Evolutionary conservation across 148 eudicot species (phyloP).

Genomic region (Salicornia ramosissima): DNA sequence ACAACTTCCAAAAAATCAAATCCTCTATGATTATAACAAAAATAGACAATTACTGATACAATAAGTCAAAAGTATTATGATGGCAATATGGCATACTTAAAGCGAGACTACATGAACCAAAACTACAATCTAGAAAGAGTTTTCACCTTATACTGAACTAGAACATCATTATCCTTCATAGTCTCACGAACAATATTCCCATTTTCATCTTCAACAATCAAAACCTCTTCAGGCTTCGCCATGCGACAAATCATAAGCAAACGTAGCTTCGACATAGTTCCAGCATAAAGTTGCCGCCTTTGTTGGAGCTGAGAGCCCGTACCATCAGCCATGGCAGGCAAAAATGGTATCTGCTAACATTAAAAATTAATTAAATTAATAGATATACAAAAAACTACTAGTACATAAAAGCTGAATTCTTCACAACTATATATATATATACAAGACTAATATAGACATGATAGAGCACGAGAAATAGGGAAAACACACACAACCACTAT

Average conservation of each 20-base stretch:
- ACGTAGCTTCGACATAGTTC: conserved; percentile 85
- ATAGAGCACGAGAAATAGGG: neutral
- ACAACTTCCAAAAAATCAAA: neutral
- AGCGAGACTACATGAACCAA: neutral
- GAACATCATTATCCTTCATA: conserved; percentile 98
- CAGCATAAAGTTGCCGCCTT: conserved; percentile 74
- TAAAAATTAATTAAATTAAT: neutral
- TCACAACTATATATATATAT: neutral
- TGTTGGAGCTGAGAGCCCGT: conserved; percentile 65
- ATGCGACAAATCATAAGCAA: conserved; percentile 90
- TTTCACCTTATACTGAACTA: conserved; percentile 92
- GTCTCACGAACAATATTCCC: conserved; percentile 99
- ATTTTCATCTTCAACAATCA: conserved; percentile 99
- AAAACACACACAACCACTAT: no score
- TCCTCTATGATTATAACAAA: neutral
- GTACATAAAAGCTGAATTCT: no score
- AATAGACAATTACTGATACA: no score
- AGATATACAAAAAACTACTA: neutral
- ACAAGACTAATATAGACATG: neutral
- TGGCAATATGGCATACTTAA: no score
- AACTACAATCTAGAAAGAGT: neutral
- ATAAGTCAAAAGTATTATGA: no score
- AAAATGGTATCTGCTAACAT: conserved; percentile 46
- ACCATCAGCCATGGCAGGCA: conserved; percentile 66
- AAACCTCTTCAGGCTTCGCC: conserved; percentile 99